A percentile compares a stretch with the other conserved stretches of the same genome.
phyloP scores from a whole-genome alignment of 345 rosid species.

The Atalantia buxifolia region DNA sequence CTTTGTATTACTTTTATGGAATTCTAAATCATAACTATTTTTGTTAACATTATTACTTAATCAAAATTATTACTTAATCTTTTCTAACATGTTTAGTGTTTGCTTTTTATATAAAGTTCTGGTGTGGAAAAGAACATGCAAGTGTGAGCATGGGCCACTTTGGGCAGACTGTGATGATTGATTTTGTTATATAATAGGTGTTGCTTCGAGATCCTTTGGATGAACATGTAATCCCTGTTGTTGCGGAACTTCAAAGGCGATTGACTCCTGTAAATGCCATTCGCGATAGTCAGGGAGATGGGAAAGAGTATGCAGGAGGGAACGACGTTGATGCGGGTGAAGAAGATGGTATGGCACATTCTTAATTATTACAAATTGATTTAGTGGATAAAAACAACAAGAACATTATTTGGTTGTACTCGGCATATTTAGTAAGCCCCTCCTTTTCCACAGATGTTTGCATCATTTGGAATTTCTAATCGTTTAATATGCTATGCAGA shows the following conservation, averaged over 20 bases:
- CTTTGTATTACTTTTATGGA: neutral
- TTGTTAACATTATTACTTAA: neutral
- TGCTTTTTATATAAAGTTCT: neutral
- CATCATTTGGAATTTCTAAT: neutral
- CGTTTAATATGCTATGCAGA: constrained; percentile 44
- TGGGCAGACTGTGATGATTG: neutral
- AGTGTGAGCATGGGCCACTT: neutral
- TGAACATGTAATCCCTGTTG: constrained; percentile 79
- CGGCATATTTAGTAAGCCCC: neutral
- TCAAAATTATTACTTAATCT: neutral
- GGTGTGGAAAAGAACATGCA: neutral
- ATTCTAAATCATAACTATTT: neutral
- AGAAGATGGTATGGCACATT: constrained; percentile 72
- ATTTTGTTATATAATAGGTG: constrained; percentile 40
- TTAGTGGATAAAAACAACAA: neutral
- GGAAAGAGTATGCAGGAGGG: constrained; percentile 37
- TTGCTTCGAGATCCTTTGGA: constrained; percentile 82
- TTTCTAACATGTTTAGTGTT: neutral
- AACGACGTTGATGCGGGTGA: constrained; percentile 73
- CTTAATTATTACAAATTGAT: neutral
- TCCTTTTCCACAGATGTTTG: neutral
- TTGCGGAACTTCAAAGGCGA: constrained; percentile 87
- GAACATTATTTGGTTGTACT: neutral
- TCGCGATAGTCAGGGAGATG: constrained; percentile 43
- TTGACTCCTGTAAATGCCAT: constrained; percentile 43